phyloP scores from a whole-genome alignment of 1,284 basidiomycete species.

The Papiliotrema laurentii region DNA sequence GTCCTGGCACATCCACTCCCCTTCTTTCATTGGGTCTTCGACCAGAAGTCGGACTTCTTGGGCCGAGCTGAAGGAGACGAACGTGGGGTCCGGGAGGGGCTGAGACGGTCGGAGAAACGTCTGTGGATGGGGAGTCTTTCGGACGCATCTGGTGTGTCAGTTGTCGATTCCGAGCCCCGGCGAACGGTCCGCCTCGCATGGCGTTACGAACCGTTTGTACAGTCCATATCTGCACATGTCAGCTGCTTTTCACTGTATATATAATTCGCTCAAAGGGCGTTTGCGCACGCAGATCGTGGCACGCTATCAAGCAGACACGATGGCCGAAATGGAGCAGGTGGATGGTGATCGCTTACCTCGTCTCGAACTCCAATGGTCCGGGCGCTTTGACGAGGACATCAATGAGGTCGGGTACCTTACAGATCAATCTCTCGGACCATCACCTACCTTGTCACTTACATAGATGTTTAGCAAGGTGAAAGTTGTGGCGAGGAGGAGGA shows the following conservation, averaged over 20 bases:
- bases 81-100: conserved; percentile 17
- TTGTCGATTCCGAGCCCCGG: too few relatives aligned
- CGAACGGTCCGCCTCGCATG: too few relatives aligned
- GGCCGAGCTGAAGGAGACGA: neutral
- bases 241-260: conserved; percentile 2
- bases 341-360: conserved; percentile 25
- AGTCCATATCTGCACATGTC: conserved; percentile 40
- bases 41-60: neutral
- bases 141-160: conserved; percentile 31
- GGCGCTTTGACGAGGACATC: conserved; percentile 32
- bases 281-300: neutral
- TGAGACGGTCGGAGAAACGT: conserved; percentile 29
- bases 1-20: conserved; percentile 37
- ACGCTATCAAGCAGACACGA: neutral
- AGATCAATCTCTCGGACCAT: conserved; percentile 5
- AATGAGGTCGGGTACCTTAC: conserved; percentile 39
- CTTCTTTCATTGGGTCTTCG: conserved; percentile 10
- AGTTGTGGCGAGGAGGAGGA: conserved; percentile 41
- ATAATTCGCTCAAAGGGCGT: too few relatives aligned
- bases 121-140: conserved; percentile 25
- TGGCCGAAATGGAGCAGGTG: neutral
- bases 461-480: conserved; percentile 45
- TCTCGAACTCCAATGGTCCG: conserved; percentile 42
- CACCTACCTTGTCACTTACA: conserved; percentile 17
- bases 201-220: conserved; percentile 30